These are phyloP conservation scores for Blechomonas ayalai DNA, from an alignment of 208 protist species.

Conservation along the genomic window DNA sequence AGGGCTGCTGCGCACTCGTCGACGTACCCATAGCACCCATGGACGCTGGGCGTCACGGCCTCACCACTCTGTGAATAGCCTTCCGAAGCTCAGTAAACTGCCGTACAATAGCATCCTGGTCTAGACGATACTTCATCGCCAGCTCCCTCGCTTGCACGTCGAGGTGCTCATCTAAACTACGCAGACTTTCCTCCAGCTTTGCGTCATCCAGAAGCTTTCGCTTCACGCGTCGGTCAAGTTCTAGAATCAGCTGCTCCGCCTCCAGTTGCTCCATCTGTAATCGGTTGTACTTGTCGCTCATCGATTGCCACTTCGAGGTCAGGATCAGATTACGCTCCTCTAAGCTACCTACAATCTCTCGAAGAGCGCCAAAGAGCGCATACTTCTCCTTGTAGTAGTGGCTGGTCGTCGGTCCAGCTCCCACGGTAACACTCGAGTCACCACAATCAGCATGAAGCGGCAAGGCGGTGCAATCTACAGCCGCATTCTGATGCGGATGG, in stretches of 20 bases:
- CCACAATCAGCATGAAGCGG: no score
- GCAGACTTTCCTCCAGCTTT: constrained; percentile 62
- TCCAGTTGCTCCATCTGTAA: constrained; percentile 45
- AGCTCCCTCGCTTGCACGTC: constrained; percentile 77
- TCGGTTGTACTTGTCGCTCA: constrained; percentile 34
- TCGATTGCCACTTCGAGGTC: constrained; percentile 38
- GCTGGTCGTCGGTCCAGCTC: no score
- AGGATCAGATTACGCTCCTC: constrained; percentile 11
- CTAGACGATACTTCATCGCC: constrained; percentile 66
- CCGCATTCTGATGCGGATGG: constrained; percentile 2
- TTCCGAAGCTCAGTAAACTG: constrained; percentile 64
- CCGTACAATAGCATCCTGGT: constrained; percentile 66
- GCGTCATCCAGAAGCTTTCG: constrained; percentile 69
- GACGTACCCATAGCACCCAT: no score
- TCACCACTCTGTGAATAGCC: constrained; percentile 45
- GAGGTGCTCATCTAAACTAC: constrained; percentile 55
- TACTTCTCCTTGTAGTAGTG: no score
- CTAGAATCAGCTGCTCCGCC: constrained; percentile 51
- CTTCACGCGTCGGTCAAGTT: constrained; percentile 66
- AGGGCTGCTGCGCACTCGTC: no score
- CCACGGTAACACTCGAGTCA: no score
- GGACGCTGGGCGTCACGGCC: constrained; percentile 13
- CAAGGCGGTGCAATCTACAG: constrained; percentile 3
- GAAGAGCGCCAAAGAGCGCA: no score
- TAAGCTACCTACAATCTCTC: no score